Conservation (phyloP, 148 eudicot species). For the Dianthus caryophyllus region DNA sequence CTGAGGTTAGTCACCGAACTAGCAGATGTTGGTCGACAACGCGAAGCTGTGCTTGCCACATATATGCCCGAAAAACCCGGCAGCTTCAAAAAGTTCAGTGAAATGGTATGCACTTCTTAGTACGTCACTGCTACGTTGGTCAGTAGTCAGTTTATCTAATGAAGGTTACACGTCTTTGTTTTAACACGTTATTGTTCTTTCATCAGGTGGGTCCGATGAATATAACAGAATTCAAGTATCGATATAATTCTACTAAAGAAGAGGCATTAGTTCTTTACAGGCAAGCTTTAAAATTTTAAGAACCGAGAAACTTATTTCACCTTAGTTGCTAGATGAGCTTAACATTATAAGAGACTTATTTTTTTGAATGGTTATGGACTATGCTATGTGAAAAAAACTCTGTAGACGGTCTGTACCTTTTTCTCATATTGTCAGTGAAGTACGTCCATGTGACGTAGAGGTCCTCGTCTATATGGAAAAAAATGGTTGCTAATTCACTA, state of each 20-base stretch:
- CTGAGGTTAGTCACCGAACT: conserved; percentile 93
- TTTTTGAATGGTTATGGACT: background rate
- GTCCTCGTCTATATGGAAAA: background rate
- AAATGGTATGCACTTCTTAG: conserved; percentile 36
- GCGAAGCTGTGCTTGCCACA: conserved; percentile 96
- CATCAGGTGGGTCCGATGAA: conserved; percentile 89
- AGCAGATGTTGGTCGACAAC: conserved; percentile 95
- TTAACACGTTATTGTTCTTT: background rate
- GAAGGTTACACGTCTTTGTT: background rate
- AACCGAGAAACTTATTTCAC: background rate
- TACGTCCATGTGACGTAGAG: background rate
- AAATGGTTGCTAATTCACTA: too few relatives aligned
- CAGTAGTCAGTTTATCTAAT: background rate
- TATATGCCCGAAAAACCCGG: conserved; percentile 85
- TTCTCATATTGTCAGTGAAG: background rate
- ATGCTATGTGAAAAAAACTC: too few relatives aligned
- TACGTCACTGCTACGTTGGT: conserved; percentile 17
- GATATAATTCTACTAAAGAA: conserved; percentile 53
- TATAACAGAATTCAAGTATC: conserved; percentile 88
- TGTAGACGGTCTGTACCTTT: too few relatives aligned
- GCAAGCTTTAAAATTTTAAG: conserved; percentile 30
- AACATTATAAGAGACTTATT: background rate
- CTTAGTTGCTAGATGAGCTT: background rate
- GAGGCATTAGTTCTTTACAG: conserved; percentile 83
- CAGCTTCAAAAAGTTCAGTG: conserved; percentile 67